phyloP scores from a whole-genome alignment of 2,329 filamentous ascomycete genomes.

The Xylariaceae sp. region DNA sequence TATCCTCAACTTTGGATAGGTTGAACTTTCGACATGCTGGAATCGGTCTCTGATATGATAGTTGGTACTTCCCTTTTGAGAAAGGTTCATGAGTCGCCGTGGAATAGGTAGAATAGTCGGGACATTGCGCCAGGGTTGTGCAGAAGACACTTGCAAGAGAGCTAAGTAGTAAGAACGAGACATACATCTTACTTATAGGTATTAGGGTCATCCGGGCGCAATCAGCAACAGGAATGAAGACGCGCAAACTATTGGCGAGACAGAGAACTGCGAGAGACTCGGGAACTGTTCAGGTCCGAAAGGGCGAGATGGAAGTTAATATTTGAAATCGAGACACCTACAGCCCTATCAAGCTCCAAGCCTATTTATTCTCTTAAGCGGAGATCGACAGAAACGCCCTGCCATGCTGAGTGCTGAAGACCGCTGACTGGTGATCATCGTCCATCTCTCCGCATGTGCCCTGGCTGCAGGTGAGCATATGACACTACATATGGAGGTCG shows the following conservation, averaged over 20 bases:
- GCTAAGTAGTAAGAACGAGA: constrained; percentile 8
- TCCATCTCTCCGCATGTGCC: constrained; percentile 22
- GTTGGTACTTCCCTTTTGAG: constrained; percentile 73
- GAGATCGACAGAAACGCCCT: constrained; percentile 17
- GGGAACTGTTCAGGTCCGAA: constrained; percentile 7
- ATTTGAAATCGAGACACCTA: constrained; percentile 11
- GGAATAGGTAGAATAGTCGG: constrained; percentile 67
- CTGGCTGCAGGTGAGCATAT: constrained; percentile 19
- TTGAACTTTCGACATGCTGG: constrained; percentile 79
- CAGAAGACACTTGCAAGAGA: constrained; percentile 9
- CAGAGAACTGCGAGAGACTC: constrained; percentile 1
- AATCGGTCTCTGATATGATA: constrained; percentile 80
- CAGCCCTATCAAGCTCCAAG: constrained; percentile 1
- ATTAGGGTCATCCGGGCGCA: constrained; percentile 4
- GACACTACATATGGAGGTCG: constrained; percentile 16
- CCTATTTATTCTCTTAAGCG: constrained; percentile 10
- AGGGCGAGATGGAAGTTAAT: constrained; percentile 18
- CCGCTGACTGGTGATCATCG: constrained; percentile 17
- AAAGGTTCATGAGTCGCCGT: constrained; percentile 66
- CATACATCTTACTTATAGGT: constrained; percentile 14
- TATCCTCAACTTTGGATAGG: constrained; percentile 73
- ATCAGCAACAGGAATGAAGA: constrained; percentile 7
- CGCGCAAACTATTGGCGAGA: not conserved
- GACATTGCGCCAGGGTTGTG: constrained; percentile 48
- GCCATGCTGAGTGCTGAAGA: constrained; percentile 11